These are phyloP conservation scores for Phytopythium vexans DNA, from an alignment of 352 stramenopile genomes.

Conservation along the genomic window DNA sequence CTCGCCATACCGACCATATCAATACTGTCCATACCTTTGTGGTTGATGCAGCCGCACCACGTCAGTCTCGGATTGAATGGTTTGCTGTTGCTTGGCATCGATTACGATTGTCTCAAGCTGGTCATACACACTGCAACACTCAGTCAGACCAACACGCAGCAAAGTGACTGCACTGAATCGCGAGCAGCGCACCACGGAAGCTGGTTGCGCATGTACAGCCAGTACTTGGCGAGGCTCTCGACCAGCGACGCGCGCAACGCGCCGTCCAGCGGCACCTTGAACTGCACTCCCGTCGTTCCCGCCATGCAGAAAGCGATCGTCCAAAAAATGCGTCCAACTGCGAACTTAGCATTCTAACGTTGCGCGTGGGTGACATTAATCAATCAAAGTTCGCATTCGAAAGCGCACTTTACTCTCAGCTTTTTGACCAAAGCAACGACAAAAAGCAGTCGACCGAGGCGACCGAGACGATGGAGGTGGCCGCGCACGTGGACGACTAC, in stretches of 20 bases:
- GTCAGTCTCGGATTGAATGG: too few relatives aligned
- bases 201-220: constrained; percentile 67
- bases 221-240: constrained; percentile 37
- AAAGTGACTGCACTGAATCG: background rate
- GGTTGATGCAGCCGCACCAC: too few relatives aligned
- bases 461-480: constrained; percentile 53
- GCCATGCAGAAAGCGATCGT: background rate
- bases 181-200: constrained; percentile 45
- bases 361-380: background rate
- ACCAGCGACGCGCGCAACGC: constrained; percentile 36
- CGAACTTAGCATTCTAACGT: background rate
- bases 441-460: background rate
- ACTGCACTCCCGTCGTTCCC: constrained; percentile 24
- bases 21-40: too few relatives aligned
- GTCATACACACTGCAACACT: constrained; percentile 44
- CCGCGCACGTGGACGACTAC: constrained; percentile 80
- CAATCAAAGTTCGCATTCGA: background rate
- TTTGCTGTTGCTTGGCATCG: constrained; percentile 11
- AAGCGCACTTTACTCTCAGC: background rate
- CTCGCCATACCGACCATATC: too few relatives aligned
- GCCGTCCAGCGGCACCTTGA: constrained; percentile 41
- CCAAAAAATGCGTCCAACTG: background rate
- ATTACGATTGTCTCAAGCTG: constrained; percentile 30
- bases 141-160: background rate
- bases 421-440: background rate